phyloP scores from a whole-genome alignment of 202 grass and related monocot genomes.

The Alloteropsis angusta region DNA sequence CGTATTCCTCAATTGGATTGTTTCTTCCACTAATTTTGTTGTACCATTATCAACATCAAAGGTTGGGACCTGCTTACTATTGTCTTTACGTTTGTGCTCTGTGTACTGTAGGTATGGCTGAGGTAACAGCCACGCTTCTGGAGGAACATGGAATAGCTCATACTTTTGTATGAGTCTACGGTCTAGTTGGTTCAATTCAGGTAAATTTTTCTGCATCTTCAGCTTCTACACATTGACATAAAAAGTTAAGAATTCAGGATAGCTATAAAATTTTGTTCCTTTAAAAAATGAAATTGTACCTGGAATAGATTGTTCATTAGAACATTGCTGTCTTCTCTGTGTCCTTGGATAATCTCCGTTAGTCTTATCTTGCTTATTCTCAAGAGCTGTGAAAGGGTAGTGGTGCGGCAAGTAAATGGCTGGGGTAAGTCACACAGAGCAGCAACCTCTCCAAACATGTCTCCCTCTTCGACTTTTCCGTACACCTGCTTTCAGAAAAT shows the following conservation, averaged over 20 bases:
- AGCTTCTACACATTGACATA: slow-evolving; percentile 38
- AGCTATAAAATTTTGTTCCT: neutral
- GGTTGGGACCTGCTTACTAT: slow-evolving; percentile 15
- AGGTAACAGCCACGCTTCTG: slow-evolving; percentile 11
- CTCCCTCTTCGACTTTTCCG: slow-evolving; percentile 32
- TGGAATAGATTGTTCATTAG: slow-evolving; percentile 56
- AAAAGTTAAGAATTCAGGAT: slow-evolving; percentile 17
- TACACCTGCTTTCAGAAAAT: slow-evolving; percentile 40
- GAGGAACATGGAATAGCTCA: slow-evolving; percentile 31
- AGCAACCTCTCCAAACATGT: slow-evolving; percentile 54
- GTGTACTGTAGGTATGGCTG: slow-evolving; percentile 5
- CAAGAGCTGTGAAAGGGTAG: slow-evolving; percentile 49
- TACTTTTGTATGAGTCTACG: slow-evolving; percentile 21
- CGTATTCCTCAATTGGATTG: neutral
- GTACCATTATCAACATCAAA: slow-evolving; percentile 20
- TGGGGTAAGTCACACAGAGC: slow-evolving; percentile 44
- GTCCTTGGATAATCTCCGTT: slow-evolving; percentile 40
- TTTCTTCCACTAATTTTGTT: slow-evolving; percentile 7
- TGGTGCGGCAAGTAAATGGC: slow-evolving; percentile 50
- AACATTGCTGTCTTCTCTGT: slow-evolving; percentile 43
- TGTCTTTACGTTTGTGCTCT: slow-evolving; percentile 2
- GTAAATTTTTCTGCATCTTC: slow-evolving; percentile 36
- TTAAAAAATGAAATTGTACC: slow-evolving; percentile 32
- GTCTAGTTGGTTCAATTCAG: slow-evolving; percentile 38
- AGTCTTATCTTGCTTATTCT: slow-evolving; percentile 51